Percentiles rank a stretch among this genome's conserved stretches.
Conservation (phyloP, 352 stramenopile genomes). For the Globisporangium sylvaticum region DNA sequence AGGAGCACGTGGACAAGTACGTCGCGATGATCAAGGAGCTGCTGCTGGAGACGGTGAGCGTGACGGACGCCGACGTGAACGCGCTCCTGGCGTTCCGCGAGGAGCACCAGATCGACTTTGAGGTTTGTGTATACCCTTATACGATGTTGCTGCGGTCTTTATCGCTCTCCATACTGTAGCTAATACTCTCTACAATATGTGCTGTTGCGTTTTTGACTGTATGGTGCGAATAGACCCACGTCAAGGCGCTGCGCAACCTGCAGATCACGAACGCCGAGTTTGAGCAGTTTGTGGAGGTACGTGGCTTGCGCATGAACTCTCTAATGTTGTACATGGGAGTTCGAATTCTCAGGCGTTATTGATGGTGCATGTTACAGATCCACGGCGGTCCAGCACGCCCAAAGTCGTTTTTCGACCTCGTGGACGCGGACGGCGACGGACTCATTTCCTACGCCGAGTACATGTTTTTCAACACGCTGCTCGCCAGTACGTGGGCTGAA, state of each 20-base stretch:
- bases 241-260: constrained; percentile 65
- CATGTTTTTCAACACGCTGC: constrained; percentile 87
- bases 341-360: background rate
- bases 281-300: constrained; percentile 65
- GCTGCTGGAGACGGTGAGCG: constrained; percentile 46
- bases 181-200: background rate
- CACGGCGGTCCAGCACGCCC: constrained; percentile 53
- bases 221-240: constrained; percentile 49
- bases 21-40: constrained; percentile 43
- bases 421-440: constrained; percentile 83
- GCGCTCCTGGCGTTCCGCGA: constrained; percentile 53
- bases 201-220: background rate
- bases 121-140: constrained; percentile 20
- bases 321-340: background rate
- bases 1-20: constrained; percentile 53
- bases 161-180: background rate
- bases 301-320: background rate
- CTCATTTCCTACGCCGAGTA: constrained; percentile 88
- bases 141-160: background rate
- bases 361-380: constrained; percentile 19
- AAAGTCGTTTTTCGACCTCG: constrained; percentile 81
- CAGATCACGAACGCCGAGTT: constrained; percentile 84
- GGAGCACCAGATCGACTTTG: constrained; percentile 67
- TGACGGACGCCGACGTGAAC: constrained; percentile 43
- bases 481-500: constrained; percentile 57